Evolutionary conservation across 257 asterid genomes (phyloP).

Genomic region (Solanum dulcamara): DNA sequence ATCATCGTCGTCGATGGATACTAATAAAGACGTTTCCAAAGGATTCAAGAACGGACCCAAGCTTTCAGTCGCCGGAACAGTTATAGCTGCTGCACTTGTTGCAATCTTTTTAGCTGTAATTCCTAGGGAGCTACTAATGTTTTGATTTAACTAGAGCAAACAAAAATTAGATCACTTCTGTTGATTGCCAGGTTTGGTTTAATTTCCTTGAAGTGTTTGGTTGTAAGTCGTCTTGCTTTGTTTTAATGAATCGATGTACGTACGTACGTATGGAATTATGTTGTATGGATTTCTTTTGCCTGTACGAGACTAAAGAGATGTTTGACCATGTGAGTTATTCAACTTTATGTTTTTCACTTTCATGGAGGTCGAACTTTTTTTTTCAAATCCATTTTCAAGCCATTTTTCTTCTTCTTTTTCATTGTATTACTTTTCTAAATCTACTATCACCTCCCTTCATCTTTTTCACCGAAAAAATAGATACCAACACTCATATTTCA

Average conservation of each 20-base stretch:
- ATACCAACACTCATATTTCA: no score
- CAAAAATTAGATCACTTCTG: background rate
- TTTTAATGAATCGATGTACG: background rate
- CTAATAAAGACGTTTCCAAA: background rate
- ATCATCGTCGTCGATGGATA: slow-evolving; percentile 7
- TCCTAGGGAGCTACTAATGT: background rate
- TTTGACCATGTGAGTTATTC: background rate
- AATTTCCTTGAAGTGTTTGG: background rate
- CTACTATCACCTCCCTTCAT: no score
- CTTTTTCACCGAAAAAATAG: no score
- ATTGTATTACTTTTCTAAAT: no score
- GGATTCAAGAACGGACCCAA: slow-evolving; percentile 20
- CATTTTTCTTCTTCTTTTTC: no score
- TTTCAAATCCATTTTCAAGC: no score
- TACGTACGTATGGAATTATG: background rate
- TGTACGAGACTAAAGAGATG: no score
- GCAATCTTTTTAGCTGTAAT: slow-evolving; percentile 15
- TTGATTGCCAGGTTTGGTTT: background rate
- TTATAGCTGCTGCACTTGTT: background rate
- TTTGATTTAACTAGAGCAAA: background rate
- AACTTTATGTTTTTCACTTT: background rate
- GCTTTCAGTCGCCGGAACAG: background rate
- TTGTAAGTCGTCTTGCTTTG: background rate
- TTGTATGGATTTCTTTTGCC: background rate
- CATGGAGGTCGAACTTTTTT: no score